phyloP scores from a whole-genome alignment of 2,329 filamentous ascomycete species.

The Trichoderma sp. region DNA sequence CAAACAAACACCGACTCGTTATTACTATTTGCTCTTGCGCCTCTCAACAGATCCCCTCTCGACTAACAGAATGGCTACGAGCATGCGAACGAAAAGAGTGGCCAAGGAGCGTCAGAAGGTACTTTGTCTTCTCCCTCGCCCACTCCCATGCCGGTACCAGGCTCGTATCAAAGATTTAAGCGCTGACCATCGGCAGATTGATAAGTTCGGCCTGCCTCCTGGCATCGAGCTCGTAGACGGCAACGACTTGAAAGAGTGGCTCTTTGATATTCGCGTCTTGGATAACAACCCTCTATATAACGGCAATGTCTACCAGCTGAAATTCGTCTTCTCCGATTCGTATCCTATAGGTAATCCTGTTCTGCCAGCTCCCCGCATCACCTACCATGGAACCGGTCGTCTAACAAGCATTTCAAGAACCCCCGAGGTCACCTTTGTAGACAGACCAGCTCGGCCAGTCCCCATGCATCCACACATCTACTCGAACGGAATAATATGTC shows the following conservation, averaged over 20 bases:
- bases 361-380: neutral
- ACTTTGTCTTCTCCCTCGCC: neutral
- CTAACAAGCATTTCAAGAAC: constrained; percentile 57
- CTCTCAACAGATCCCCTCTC: neutral
- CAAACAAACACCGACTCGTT: neutral
- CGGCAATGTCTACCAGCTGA: constrained; percentile 77
- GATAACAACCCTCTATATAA: constrained; percentile 88
- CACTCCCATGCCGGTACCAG: neutral
- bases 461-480: constrained; percentile 98
- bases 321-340: constrained; percentile 78
- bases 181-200: constrained; percentile 47
- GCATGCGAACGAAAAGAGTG: constrained; percentile 32
- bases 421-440: constrained; percentile 92
- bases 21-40: neutral
- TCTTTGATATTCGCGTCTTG: constrained; percentile 86
- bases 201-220: constrained; percentile 57
- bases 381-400: neutral
- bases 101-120: constrained; percentile 36
- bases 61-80: constrained; percentile 28
- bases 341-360: constrained; percentile 82
- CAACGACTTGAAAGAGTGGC: constrained; percentile 74
- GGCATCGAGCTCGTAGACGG: constrained; percentile 82
- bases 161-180: neutral
- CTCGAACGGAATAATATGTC: constrained; percentile 97
- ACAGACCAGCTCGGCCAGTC: constrained; percentile 65